A percentile compares a stretch with the other conserved stretches of the same genome.
Evolutionary conservation across 164 flowering plant genomes (phyloP).

Genomic region (Cinnamomum micranthum): DNA sequence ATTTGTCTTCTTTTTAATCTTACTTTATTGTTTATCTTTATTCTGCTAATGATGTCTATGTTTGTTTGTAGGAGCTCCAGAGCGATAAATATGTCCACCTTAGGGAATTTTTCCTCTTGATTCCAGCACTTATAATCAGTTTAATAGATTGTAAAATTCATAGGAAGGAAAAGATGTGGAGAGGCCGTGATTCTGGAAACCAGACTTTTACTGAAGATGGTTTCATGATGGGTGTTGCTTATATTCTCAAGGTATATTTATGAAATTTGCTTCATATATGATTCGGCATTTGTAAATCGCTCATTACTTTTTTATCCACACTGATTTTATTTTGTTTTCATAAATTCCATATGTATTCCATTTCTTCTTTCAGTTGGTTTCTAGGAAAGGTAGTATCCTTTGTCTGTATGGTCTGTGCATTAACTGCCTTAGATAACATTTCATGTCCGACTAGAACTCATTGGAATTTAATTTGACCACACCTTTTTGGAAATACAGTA

Average conservation of each 20-base stretch:
- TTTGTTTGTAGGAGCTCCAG: slow-evolving; percentile 15
- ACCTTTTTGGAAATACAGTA: no score
- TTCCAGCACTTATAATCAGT: slow-evolving; percentile 23
- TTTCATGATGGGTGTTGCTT: slow-evolving; percentile 26
- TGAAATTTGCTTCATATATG: background rate
- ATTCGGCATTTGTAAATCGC: background rate
- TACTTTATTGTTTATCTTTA: background rate
- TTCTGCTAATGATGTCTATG: background rate
- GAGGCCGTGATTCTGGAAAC: slow-evolving; percentile 11
- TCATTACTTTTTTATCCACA: background rate
- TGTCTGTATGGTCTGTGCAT: background rate
- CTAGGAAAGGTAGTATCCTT: background rate
- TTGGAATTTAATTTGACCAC: no score
- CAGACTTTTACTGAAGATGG: slow-evolving; percentile 21
- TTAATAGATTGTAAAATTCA: slow-evolving; percentile 13
- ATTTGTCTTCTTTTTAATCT: no score
- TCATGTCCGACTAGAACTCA: background rate
- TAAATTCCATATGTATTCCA: background rate
- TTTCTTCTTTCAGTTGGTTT: background rate
- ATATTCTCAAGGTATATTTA: slow-evolving; percentile 20
- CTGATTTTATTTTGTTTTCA: background rate
- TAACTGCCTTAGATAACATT: background rate
- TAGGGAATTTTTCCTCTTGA: slow-evolving; percentile 17
- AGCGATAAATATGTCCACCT: slow-evolving; percentile 15
- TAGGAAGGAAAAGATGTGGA: slow-evolving; percentile 12